Evolutionary conservation across 1,284 basidiomycete species (phyloP), one percentile per base, ranked within the genome.

Genomic region (Cryptococcus maquisensis): DNA sequence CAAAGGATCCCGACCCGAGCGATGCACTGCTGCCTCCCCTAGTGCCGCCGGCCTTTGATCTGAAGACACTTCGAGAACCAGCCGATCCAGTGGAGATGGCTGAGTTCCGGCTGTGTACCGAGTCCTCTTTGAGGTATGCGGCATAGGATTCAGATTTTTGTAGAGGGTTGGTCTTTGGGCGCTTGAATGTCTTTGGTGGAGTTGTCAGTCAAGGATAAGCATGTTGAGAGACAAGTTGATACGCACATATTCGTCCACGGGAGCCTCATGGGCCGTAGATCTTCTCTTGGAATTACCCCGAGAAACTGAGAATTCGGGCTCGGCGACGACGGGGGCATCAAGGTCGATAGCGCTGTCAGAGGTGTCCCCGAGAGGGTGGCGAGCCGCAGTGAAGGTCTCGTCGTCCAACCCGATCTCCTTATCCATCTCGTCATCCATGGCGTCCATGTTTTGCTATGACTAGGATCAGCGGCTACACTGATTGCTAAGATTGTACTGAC

Each of bases 51-150:
- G 1, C 28, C 28, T 32, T 32, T 32, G 4, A 5, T 32, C 28
- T 32, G 35, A 45, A 23, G 9, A 21, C 43, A 26, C 20, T 4
- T 8, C 20, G 16, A 5, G 18, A 45, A 16, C 43, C 16, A 20
- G 43, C 18, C 24, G n/a, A 45, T 10, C 47, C 47, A 10, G 21
- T 10, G 35, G 32, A 21, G 18, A 16, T 37, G n/a, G 24, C 21
- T 10, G 44, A 32, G 44, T 13, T 24, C 20, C 47, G 18, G 28
- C 28, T 32, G 28, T 32, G 10, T 32, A 10, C 28, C 28, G 28
- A 32, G 28, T 72, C 67, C 3, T 66, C 66, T 39, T 50, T 49
- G 26, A 73, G 51, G 47, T 57, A 69, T 32, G 59, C 47, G 13
- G 52, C 32, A 37, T 57, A 65, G 6, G 55, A 55, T 4, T 62